A percentile compares a stretch with the other conserved stretches of the same genome.
Conservation (phyloP, 805 yeast species). For the Kregervanrija pseudodelftensis region DNA sequence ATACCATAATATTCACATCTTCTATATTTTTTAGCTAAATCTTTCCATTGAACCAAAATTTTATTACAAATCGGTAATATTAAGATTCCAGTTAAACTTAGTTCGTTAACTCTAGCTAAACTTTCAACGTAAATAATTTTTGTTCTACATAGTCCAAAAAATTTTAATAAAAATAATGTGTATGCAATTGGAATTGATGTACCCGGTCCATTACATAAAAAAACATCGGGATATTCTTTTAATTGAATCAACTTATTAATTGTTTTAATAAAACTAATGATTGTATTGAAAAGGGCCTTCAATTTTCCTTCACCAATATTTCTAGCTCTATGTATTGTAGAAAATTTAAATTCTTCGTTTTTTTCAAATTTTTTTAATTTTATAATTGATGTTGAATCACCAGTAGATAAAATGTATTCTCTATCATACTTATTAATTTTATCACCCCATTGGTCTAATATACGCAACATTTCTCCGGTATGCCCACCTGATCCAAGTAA, state of each 20-base stretch:
- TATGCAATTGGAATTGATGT: constrained; percentile 67
- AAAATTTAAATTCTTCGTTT: constrained; percentile 17
- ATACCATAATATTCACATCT: constrained; percentile 75
- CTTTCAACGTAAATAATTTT: constrained; percentile 77
- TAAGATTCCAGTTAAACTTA: constrained; percentile 73
- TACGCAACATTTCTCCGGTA: constrained; percentile 89
- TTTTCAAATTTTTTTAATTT: constrained; percentile 33
- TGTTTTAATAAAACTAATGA: constrained; percentile 24
- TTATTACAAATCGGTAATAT: constrained; percentile 66
- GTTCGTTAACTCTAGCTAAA: constrained; percentile 67
- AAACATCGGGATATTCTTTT: constrained; percentile 20
- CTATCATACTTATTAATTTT: constrained; percentile 16
- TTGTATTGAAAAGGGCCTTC: constrained; percentile 27
- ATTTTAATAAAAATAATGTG: constrained; percentile 44
- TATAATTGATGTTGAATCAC: constrained; percentile 37
- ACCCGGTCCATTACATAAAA: constrained; percentile 72
- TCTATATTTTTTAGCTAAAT: constrained; percentile 40
- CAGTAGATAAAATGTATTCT: constrained; percentile 33
- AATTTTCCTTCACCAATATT: constrained; percentile 31
- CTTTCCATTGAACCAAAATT: constrained; percentile 87
- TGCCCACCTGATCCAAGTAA: constrained; percentile 96
- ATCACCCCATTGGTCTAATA: constrained; percentile 37
- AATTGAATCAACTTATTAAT: constrained; percentile 9
- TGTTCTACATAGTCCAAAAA: constrained; percentile 39
- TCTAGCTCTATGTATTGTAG: constrained; percentile 29